Conservation (phyloP, 1,284 basidiomycete species). For the Rhizoctonia solani region DNA sequence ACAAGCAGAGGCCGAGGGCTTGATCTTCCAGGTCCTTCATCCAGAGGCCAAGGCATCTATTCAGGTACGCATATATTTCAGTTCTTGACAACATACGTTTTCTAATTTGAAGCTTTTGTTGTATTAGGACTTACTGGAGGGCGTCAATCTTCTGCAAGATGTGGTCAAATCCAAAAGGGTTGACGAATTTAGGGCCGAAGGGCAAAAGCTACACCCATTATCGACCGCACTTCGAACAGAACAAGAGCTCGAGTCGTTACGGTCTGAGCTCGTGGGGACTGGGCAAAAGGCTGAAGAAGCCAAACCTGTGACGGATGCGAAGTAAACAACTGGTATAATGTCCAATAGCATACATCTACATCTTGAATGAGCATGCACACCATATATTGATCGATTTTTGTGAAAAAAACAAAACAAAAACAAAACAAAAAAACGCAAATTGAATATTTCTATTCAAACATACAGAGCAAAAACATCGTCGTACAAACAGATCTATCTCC, state of each 20-base stretch:
- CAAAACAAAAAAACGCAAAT: too few species aligned
- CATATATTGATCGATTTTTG: neutral
- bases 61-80: constrained; percentile 50
- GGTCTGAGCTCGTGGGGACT: constrained; percentile 31
- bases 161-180: constrained; percentile 35
- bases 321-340: neutral
- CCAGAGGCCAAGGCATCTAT: constrained; percentile 55
- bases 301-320: constrained; percentile 6
- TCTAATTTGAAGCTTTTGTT: constrained; percentile 21
- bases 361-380: neutral
- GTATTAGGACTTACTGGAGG: constrained; percentile 34
- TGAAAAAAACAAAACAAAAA: neutral
- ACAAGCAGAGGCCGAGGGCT: constrained; percentile 60
- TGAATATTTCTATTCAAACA: neutral
- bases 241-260: constrained; percentile 42
- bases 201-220: constrained; percentile 44
- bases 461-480: neutral
- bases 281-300: constrained; percentile 20
- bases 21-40: constrained; percentile 58
- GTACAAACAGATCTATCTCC: neutral
- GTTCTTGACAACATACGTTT: constrained; percentile 28
- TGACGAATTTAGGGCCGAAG: constrained; percentile 43
- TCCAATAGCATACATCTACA: neutral
- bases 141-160: constrained; percentile 2
- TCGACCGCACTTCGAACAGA: constrained; percentile 47